Conservation (phyloP, 495 filamentous ascomycete genomes). For the Penicillium alfredii region DNA sequence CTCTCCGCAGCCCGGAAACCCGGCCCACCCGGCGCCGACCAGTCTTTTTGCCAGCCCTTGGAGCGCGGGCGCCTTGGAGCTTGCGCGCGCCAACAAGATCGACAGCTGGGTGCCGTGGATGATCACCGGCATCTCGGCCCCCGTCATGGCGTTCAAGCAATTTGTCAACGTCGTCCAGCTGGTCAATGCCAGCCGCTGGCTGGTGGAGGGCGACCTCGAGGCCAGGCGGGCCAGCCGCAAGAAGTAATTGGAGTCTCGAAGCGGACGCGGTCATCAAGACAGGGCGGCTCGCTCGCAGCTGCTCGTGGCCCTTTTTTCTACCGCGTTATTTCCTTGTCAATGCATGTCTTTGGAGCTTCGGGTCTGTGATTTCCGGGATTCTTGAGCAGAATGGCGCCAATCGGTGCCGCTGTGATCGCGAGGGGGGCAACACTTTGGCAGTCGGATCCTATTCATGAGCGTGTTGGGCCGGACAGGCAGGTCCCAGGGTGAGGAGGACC, state of each 20-base stretch:
- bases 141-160: slow-evolving; percentile 88
- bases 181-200: slow-evolving; percentile 85
- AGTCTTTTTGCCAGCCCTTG: slow-evolving; percentile 77
- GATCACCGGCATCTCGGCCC: slow-evolving; percentile 71
- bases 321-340: slow-evolving; percentile 9
- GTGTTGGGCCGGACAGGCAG: slow-evolving; percentile 15
- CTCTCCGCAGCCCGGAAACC: slow-evolving; percentile 57
- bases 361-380: slow-evolving; percentile 25
- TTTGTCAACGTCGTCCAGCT: slow-evolving; percentile 91
- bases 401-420: no score
- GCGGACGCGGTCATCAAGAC: no score
- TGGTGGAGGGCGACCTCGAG: slow-evolving; percentile 76
- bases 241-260: slow-evolving; percentile 14
- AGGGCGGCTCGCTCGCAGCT: neutral
- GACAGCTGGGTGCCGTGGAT: slow-evolving; percentile 81
- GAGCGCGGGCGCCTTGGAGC: slow-evolving; percentile 84
- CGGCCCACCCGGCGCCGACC: slow-evolving; percentile 56
- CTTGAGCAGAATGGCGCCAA: no score
- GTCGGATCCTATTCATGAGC: slow-evolving; percentile 16
- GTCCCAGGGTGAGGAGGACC: slow-evolving; percentile 11
- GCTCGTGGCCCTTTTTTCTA: neutral
- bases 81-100: slow-evolving; percentile 92
- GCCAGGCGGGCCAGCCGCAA: slow-evolving; percentile 30
- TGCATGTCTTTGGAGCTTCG: slow-evolving; percentile 41
- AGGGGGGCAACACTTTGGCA: neutral